Evolutionary conservation across 371 early-diverging fungal genomes (phyloP).

Genomic region (Nematocida homosporus): DNA sequence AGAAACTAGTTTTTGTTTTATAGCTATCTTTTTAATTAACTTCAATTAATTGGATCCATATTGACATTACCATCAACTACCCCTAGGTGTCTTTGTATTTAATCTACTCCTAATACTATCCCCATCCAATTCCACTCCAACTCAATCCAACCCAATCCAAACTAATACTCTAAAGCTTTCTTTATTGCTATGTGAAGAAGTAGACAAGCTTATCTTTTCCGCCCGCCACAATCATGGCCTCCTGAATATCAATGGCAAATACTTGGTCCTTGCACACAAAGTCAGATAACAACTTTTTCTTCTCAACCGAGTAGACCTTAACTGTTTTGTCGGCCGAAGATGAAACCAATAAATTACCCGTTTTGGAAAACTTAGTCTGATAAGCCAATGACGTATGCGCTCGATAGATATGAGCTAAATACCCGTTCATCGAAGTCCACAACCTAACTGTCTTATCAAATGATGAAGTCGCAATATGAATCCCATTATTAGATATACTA

Average conservation of each 20-base stretch:
- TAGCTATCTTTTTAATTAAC: too few relatives aligned
- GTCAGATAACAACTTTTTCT: constrained; percentile 62
- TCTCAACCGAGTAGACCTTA: constrained; percentile 79
- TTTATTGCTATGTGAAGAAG: constrained; percentile 59
- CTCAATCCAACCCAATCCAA: too few relatives aligned
- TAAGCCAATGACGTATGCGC: constrained; percentile 67
- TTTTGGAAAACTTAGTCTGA: constrained; percentile 82
- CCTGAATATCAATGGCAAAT: constrained; percentile 64
- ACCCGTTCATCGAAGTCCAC: constrained; percentile 77
- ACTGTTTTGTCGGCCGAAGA: constrained; percentile 85
- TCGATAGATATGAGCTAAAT: constrained; percentile 73
- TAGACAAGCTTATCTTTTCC: constrained; percentile 65
- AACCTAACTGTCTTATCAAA: constrained; percentile 90
- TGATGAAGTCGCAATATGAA: constrained; percentile 83
- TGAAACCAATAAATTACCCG: constrained; percentile 73
- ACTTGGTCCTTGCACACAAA: constrained; percentile 68
- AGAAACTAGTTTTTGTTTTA: too few relatives aligned
- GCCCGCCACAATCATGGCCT: constrained; percentile 63
- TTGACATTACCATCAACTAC: too few relatives aligned
- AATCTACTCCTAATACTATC: too few relatives aligned
- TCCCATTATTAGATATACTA: constrained; percentile 80
- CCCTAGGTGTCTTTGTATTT: too few relatives aligned
- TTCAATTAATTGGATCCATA: too few relatives aligned
- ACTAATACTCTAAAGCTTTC: too few relatives aligned
- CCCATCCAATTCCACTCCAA: too few relatives aligned